Evolutionary conservation across 1,284 basidiomycete species (phyloP).

Genomic region (Golubevia pallescens): DNA sequence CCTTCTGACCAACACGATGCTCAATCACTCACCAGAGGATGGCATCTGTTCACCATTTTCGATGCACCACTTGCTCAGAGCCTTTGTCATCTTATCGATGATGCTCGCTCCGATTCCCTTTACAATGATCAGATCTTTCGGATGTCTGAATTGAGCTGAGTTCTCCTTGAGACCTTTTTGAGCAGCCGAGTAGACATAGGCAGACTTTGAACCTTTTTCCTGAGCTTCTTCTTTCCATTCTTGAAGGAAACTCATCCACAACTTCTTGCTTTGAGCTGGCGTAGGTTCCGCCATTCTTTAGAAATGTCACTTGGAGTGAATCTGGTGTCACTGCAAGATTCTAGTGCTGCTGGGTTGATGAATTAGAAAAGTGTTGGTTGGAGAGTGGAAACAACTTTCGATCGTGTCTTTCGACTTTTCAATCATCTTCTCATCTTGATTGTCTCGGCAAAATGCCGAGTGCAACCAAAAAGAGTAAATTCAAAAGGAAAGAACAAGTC

Average conservation of each 20-base stretch:
- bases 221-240: slow-evolving; percentile 45
- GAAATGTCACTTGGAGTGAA: too few species aligned
- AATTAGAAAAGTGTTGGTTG: too few species aligned
- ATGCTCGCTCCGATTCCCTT: slow-evolving; percentile 46
- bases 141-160: slow-evolving; percentile 39
- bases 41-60: slow-evolving; percentile 31
- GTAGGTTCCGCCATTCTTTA: too few species aligned
- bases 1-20: not conserved
- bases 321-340: too few species aligned
- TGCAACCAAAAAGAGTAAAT: too few species aligned
- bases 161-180: slow-evolving; percentile 33
- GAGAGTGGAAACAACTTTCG: too few species aligned
- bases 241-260: slow-evolving; percentile 45
- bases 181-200: slow-evolving; percentile 38
- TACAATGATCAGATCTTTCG: slow-evolving; percentile 41
- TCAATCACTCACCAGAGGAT: slow-evolving; percentile 14
- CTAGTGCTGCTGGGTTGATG: too few species aligned
- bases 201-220: slow-evolving; percentile 34
- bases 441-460: too few species aligned
- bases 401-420: too few species aligned
- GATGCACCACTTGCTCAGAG: slow-evolving; percentile 40
- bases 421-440: too few species aligned
- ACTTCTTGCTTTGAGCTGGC: slow-evolving; percentile 15
- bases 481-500: too few species aligned
- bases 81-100: slow-evolving; percentile 34